Conservation (phyloP, 2,329 filamentous ascomycete genomes). For the Didymella lethalis region DNA sequence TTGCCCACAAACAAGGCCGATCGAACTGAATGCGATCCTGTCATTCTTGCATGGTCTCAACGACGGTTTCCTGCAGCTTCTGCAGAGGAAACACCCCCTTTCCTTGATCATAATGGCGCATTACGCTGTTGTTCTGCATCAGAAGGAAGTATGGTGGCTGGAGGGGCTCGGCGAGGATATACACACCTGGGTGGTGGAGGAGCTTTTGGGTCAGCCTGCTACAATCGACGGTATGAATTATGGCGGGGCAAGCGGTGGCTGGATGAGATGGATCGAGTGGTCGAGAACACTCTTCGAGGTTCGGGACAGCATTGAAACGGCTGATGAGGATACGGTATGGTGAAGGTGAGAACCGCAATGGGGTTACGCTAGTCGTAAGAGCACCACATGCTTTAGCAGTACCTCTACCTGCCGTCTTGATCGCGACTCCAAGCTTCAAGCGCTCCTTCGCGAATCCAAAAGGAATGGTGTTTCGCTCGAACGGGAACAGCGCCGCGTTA, state of each 20-base stretch:
- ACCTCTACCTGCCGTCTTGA: too few relatives aligned
- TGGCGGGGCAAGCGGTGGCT: not conserved
- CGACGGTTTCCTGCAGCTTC: not conserved
- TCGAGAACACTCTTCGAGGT: not conserved
- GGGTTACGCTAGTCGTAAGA: not conserved
- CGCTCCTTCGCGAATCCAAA: too few relatives aligned
- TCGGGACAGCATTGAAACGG: not conserved
- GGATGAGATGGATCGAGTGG: not conserved
- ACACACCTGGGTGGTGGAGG: not conserved
- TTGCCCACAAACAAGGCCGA: not conserved
- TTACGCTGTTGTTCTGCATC: not conserved
- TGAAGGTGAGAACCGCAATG: not conserved
- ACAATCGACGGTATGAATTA: not conserved
- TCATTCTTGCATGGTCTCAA: not conserved
- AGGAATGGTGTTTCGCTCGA: too few relatives aligned
- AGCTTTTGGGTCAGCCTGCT: not conserved
- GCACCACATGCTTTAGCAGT: not conserved
- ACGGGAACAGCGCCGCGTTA: not conserved
- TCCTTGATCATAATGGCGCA: not conserved
- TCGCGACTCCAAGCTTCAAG: too few relatives aligned
- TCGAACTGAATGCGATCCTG: not conserved
- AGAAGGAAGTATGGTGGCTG: slow-evolving; percentile 3
- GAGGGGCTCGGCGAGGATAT: slow-evolving; percentile 3
- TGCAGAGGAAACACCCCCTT: not conserved
- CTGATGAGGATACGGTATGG: not conserved